Conservation (phyloP, 805 yeast species). For the Candida nitratophila region DNA sequence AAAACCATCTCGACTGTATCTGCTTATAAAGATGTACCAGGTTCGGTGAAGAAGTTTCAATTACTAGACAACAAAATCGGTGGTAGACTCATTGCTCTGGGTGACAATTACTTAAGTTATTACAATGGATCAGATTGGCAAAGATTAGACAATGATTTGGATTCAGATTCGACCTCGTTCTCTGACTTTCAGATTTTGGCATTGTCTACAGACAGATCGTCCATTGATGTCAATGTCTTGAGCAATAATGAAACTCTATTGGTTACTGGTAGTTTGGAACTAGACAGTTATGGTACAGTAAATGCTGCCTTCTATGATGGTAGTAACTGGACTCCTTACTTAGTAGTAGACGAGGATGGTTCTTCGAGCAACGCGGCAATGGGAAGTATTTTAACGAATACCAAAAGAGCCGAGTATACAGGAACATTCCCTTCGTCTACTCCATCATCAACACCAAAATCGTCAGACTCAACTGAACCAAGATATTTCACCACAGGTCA, state of each 20-base stretch:
- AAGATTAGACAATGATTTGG: constrained; percentile 30
- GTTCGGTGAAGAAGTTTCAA: constrained; percentile 22
- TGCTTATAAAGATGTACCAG: constrained; percentile 22
- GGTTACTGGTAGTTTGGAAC: constrained; percentile 49
- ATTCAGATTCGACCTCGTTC: constrained; percentile 27
- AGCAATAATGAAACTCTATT: constrained; percentile 40
- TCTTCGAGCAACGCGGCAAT: background rate
- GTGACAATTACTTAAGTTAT: constrained; percentile 30
- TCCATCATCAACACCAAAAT: too few relatives aligned
- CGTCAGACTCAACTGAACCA: constrained; percentile 1
- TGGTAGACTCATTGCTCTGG: constrained; percentile 36
- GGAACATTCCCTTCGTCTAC: constrained; percentile 3
- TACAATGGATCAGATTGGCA: constrained; percentile 45
- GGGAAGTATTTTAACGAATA: background rate
- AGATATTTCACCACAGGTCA: constrained; percentile 43
- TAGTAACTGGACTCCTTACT: constrained; percentile 55
- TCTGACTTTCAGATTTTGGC: constrained; percentile 29
- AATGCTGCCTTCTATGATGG: constrained; percentile 66
- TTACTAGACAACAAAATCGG: constrained; percentile 38
- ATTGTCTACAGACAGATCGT: constrained; percentile 1
- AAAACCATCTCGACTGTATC: constrained; percentile 16
- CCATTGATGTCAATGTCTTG: constrained; percentile 26
- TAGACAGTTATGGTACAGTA: constrained; percentile 46
- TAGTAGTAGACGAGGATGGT: constrained; percentile 33
- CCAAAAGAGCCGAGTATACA: background rate